These are phyloP conservation scores for Escovopsis sp. DNA, from an alignment of 2,329 filamentous ascomycete genomes.

Conservation along the genomic window DNA sequence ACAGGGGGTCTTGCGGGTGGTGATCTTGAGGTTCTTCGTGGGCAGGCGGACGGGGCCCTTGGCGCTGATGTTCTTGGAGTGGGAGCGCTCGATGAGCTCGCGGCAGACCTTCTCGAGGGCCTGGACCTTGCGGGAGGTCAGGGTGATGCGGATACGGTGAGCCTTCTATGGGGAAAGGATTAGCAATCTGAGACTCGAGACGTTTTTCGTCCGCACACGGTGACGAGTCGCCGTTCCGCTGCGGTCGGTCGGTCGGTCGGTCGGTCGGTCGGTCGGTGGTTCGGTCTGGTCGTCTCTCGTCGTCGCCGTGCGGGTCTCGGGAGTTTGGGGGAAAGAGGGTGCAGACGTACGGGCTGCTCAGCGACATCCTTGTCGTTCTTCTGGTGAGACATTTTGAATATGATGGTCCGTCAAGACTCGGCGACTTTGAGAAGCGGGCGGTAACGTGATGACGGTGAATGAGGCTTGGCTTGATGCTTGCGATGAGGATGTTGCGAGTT, in stretches of 20 bases:
- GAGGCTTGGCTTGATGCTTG: neutral
- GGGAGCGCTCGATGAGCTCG: conserved; percentile 96
- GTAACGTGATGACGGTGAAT: neutral
- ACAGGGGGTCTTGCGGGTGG: conserved; percentile 96
- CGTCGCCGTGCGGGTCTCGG: neutral
- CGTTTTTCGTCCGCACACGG: too few species aligned
- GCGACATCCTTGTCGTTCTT: conserved; percentile 89
- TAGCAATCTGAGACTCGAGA: too few species aligned
- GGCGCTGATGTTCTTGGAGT: conserved; percentile 94
- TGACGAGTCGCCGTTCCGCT: too few species aligned
- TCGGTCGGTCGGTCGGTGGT: conserved; percentile 2
- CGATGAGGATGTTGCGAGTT: neutral
- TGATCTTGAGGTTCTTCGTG: conserved; percentile 93
- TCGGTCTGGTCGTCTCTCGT: conserved; percentile 1
- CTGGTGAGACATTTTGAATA: conserved; percentile 72
- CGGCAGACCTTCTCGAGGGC: conserved; percentile 96
- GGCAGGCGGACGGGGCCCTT: conserved; percentile 97
- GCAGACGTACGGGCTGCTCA: conserved; percentile 60
- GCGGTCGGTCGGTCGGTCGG: too few species aligned
- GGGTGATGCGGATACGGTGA: conserved; percentile 97
- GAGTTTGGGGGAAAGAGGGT: neutral
- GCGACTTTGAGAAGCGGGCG: neutral
- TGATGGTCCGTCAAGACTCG: neutral
- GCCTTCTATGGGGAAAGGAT: conserved; percentile 46
- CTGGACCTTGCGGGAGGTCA: conserved; percentile 87